Percentiles rank a stretch among this genome's conserved stretches.
Evolutionary conservation across 1,139 yeast genomes (phyloP).

Genomic region (Saccharomycopsis phalli): DNA sequence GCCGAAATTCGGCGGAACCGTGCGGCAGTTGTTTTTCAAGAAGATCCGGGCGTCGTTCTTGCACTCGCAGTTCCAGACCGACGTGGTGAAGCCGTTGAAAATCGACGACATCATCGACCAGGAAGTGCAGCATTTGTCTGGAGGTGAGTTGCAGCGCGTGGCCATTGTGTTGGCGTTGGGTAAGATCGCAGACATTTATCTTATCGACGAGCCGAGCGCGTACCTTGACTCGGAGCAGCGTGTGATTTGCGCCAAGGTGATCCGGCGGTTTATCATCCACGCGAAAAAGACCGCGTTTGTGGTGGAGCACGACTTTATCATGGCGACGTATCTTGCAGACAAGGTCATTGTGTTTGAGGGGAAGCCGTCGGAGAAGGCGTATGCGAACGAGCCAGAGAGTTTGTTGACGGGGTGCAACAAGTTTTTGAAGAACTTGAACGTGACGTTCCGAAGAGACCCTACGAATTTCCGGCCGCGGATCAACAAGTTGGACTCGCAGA

Average conservation of each 20-base stretch:
- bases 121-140: slow-evolving; percentile 94
- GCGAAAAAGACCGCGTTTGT: slow-evolving; percentile 95
- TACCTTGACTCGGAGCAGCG: slow-evolving; percentile 99
- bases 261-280: slow-evolving; percentile 91
- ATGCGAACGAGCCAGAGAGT: slow-evolving; percentile 83
- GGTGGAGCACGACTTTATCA: slow-evolving; percentile 99
- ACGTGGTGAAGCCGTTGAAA: slow-evolving; percentile 89
- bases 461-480: slow-evolving; percentile 97
- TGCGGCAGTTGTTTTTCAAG: slow-evolving; percentile 92
- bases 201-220: slow-evolving; percentile 98
- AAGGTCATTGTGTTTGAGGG: slow-evolving; percentile 98
- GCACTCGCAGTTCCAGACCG: slow-evolving; percentile 96
- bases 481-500: slow-evolving; percentile 93
- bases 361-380: slow-evolving; percentile 72
- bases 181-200: slow-evolving; percentile 88
- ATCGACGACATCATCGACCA: slow-evolving; percentile 94
- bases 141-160: slow-evolving; percentile 99
- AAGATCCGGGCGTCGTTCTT: slow-evolving; percentile 90
- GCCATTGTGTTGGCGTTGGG: slow-evolving; percentile 95
- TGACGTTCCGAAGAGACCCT: slow-evolving; percentile 98
- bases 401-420: slow-evolving; percentile 94
- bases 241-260: slow-evolving; percentile 96
- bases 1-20: slow-evolving; percentile 97
- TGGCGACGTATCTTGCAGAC: slow-evolving; percentile 98
- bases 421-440: slow-evolving; percentile 93